A percentile compares a stretch with the other conserved stretches of the same genome.
phyloP scores from a whole-genome alignment of 495 filamentous ascomycete genomes.

The Aspergillus steynii region DNA sequence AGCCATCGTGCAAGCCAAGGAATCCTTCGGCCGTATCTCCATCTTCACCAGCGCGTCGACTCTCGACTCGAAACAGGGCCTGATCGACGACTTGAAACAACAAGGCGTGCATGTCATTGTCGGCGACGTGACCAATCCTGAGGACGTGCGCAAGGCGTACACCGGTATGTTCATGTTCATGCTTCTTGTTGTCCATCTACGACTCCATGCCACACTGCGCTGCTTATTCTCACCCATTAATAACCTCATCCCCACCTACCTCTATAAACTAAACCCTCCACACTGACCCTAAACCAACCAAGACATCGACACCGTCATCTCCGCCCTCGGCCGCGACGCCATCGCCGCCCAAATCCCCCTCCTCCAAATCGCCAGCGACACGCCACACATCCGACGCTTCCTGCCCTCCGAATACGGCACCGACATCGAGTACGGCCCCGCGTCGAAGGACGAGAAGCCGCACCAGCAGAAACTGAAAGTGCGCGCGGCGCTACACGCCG shows the following conservation, averaged over 20 bases:
- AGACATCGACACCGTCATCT: constrained; percentile 66
- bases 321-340: constrained; percentile 59
- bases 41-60: constrained; percentile 65
- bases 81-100: constrained; percentile 42
- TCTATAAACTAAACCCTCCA: too few species aligned
- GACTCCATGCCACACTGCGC: too few species aligned
- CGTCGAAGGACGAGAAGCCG: constrained; percentile 61
- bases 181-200: too few species aligned
- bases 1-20: constrained; percentile 55
- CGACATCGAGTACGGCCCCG: constrained; percentile 65
- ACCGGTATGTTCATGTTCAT: constrained; percentile 25
- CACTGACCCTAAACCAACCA: too few species aligned
- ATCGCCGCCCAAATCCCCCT: constrained; percentile 60
- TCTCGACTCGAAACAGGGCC: constrained; percentile 35
- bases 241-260: too few species aligned
- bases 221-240: too few species aligned
- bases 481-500: constrained; percentile 55
- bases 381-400: constrained; percentile 61
- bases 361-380: constrained; percentile 56
- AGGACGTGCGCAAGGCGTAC: constrained; percentile 55
- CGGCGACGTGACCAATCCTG: constrained; percentile 55
- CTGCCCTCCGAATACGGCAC: constrained; percentile 75
- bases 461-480: constrained; percentile 71
- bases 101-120: constrained; percentile 58
- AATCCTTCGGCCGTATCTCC: constrained; percentile 53